Base-by-base conservation (phyloP, 2,329 filamentous ascomycete species). In the Pseudogymnoascus sp. region DNA sequence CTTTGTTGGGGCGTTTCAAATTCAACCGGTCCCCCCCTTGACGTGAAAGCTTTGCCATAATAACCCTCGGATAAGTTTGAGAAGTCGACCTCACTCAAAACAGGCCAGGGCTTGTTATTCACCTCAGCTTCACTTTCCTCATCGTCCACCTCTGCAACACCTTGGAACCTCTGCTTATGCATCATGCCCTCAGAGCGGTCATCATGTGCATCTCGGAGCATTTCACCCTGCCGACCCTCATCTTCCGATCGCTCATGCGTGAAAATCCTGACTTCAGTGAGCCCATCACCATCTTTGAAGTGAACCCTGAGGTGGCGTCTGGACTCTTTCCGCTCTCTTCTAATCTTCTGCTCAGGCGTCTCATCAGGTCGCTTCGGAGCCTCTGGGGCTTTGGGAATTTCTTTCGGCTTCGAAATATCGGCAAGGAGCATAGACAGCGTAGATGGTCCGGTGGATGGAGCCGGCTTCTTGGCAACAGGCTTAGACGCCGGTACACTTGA, bases 161-260 rank as follows among this genome's bases (percentile, higher is more conserved):
- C 41, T 14, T 46, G 41, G 41, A 46, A 46, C 53, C 81, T 78
- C 66, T 81, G 79, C 69, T 86, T 87, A 61, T 87, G 76, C 68
- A 88, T 85, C 78, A 89, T 86, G 59, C 89, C 88, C 70, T 90
- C 90, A 4, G 85, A 86, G 60, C 86, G 85, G 69, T 90, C 87
- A 71, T 92, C 89, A 31, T 83, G 83, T 3, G 88, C 88, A 73
- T 92, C 89, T 59, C 85, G 84, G 41, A 88, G 82, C 81, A 90
- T 86, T 70, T 85, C 88, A 62, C 82, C 79, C 62, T 84, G 83
- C 62, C 89, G 82, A 61, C 86, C 87, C 63, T 86, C 81, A 68
- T 91, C 88, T 71, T 92, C 89, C 1, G 83, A 82, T 1, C 84
- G 85, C 65, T 91, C 87, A 69, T 90, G 89, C 62, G 86, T 84